Percentiles rank a stretch among this genome's conserved stretches.
These are phyloP conservation scores for Sporothrix sp. DNA, from an alignment of 2,329 filamentous ascomycete species.

Conservation along the genomic window DNA sequence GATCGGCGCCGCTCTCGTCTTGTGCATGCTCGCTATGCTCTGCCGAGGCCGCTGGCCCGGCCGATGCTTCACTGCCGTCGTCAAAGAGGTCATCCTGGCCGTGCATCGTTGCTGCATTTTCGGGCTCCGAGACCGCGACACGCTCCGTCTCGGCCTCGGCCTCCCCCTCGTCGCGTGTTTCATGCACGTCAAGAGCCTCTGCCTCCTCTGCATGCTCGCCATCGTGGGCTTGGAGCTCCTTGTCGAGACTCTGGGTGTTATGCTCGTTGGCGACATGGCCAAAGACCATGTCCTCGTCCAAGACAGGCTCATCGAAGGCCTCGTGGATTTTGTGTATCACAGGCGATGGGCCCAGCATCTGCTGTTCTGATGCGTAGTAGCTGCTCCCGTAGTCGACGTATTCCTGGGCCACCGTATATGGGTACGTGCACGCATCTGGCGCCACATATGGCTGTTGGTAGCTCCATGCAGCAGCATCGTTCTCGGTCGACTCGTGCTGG, in stretches of 20 bases:
- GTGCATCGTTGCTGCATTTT: constrained; percentile 26
- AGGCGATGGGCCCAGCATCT: constrained; percentile 6
- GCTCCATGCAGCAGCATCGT: background rate
- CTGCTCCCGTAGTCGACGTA: constrained; percentile 10
- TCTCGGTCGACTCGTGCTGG: background rate
- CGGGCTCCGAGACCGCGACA: constrained; percentile 12
- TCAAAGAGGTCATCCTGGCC: constrained; percentile 29
- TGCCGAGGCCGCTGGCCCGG: background rate
- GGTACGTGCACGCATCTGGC: background rate
- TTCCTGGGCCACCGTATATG: background rate
- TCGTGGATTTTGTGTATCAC: constrained; percentile 2
- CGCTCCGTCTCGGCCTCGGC: too few species aligned
- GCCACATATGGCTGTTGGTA: background rate
- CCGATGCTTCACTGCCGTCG: constrained; percentile 11
- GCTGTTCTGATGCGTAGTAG: constrained; percentile 9
- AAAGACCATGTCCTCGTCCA: background rate
- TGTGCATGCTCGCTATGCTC: background rate
- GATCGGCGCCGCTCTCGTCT: background rate
- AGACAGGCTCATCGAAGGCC: background rate
- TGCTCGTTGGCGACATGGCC: background rate
- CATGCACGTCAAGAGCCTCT: background rate
- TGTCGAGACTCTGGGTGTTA: background rate
- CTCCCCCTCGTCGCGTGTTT: too few species aligned
- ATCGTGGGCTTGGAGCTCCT: constrained; percentile 1
- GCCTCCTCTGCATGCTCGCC: constrained; percentile 6